Evolutionary conservation across 2,329 filamentous ascomycete genomes (phyloP).

Genomic region (Trichoderma atrobrunneum): DNA sequence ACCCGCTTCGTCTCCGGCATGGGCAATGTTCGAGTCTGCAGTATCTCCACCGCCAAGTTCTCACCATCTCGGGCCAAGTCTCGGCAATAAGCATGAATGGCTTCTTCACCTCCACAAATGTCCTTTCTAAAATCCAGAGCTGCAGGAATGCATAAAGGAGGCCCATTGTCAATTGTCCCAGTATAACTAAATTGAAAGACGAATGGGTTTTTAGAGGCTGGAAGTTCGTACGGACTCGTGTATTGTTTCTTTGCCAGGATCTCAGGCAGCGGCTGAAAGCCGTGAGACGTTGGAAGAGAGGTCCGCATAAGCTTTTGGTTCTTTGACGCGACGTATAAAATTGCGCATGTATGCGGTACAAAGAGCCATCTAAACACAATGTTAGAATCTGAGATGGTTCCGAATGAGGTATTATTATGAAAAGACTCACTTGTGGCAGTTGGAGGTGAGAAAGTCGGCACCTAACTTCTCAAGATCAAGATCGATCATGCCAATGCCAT

Average conservation of each 20-base stretch:
- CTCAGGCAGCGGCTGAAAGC: constrained; percentile 6
- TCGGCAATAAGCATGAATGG: background rate
- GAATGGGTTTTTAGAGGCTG: constrained; percentile 4
- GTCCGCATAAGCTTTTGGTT: constrained; percentile 8
- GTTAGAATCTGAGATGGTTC: background rate
- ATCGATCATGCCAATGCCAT: constrained; percentile 14
- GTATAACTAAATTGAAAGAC: constrained; percentile 16
- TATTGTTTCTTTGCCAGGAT: background rate
- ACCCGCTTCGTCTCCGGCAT: constrained; percentile 4
- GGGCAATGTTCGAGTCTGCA: background rate
- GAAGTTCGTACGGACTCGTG: constrained; percentile 1
- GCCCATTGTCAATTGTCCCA: constrained; percentile 5
- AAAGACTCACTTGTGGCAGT: constrained; percentile 12
- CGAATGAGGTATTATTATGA: too few species aligned
- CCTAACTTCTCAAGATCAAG: background rate
- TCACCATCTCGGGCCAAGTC: background rate
- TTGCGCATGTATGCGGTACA: constrained; percentile 12
- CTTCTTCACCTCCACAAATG: constrained; percentile 1
- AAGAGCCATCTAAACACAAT: constrained; percentile 1
- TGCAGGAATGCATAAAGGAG: background rate
- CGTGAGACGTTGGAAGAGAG: constrained; percentile 6
- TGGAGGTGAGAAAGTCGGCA: constrained; percentile 2
- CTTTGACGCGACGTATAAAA: constrained; percentile 1
- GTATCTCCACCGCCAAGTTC: background rate
- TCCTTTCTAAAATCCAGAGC: background rate